Evolutionary conservation across 441 rosid species (phyloP), one percentile per base, ranked within the genome.

Genomic region (Euphorbia celastroides): DNA sequence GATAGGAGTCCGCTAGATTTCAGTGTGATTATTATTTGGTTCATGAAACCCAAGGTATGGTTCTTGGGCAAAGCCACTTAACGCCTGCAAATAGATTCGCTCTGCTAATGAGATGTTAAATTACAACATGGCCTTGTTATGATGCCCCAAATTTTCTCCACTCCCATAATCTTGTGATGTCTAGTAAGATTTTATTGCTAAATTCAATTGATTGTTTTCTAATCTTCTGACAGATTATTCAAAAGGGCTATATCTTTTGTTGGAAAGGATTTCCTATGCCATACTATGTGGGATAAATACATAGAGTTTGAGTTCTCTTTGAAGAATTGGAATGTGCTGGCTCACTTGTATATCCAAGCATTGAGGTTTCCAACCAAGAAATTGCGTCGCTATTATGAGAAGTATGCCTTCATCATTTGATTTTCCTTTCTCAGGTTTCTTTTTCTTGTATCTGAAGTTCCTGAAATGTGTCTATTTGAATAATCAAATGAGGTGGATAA

Each of bases 261-360:
- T 60, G 97, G 96, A 74, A 93, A 89, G 75, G 90, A 93, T 79
- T 93, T 83, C 73, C 77, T 77, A 57, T 83, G 88, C 72, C 86
- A 76, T 72, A 52, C 74, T 5, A 72, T 93, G 76, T 90, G 98
- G 98, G 96, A 93, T 75, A 86, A 81, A 74, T 87, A 86, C 73
- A 70, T 93, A 44, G 90, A 83, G 52, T 93, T 81, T 65, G 86
- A 86, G 75, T 74, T 86, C 65, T 77, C 79, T 41, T 79, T 76
- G 69, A 78, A 86, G 74, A 71, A 79, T n/a, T 93, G 98, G 97
- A 78, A 83, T 78, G 79, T 79, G 61, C 70, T 93, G 54, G 92
- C 95, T 64, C 80, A 82, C 52, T 64, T 89, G 62, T 88, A 81
- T 72, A 77, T 84, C 63, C 90, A 84, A 78, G 75, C 85, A 68